Base-by-base conservation (phyloP, 352 stramenopile species). In the Phytophthora constricta region DNA sequence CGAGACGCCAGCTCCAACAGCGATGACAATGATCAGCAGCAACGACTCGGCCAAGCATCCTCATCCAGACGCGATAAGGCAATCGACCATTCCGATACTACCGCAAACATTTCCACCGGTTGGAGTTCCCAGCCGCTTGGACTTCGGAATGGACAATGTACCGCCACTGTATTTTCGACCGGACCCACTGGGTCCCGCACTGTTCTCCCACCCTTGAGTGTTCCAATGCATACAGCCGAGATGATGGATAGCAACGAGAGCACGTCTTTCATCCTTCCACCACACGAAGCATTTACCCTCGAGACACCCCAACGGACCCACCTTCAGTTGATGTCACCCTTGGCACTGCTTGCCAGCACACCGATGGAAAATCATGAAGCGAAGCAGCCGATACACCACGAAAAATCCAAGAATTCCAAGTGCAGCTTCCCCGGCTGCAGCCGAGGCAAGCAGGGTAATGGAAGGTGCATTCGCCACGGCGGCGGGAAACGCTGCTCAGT, bases 381-480 rank as follows among this genome's bases (percentile, higher is more conserved):
- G 34, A 31, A 17, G 19, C 37, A 16, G 20, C 47, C 14, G 16
- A 26, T 20, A 43, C 49, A 27, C 14, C 17, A 43, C n/a, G n/a
- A n/a, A n/a, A n/a, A n/a, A n/a, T n/a, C n/a, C 25, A 39, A 17
- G n/a, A 64, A 76, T 4, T 1, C 34, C 19, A 62, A 48, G 39
- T 96, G 87, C 58, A 52, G 68, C 41, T 69, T 92, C 13, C 70
- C 79, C 0, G 86, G 85, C 4, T 96, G 87, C 70, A 75, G 87
- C 46, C 89, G 86, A 56, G 85, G 76, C 45, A 84, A 76, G 47
- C 84, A 93, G 58, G 84, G 82, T 48, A 78, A 82, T 47, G 87
- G 90, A 65, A 70, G 82, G 61, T 95, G 88, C 78, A 91, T 94
- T 42, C 87, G 89, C 52, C 88, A 96, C 47, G 89, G 89, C n/a